Evolutionary conservation across 495 filamentous ascomycete species (phyloP).

Genomic region (Parachaetomium inaequale): DNA sequence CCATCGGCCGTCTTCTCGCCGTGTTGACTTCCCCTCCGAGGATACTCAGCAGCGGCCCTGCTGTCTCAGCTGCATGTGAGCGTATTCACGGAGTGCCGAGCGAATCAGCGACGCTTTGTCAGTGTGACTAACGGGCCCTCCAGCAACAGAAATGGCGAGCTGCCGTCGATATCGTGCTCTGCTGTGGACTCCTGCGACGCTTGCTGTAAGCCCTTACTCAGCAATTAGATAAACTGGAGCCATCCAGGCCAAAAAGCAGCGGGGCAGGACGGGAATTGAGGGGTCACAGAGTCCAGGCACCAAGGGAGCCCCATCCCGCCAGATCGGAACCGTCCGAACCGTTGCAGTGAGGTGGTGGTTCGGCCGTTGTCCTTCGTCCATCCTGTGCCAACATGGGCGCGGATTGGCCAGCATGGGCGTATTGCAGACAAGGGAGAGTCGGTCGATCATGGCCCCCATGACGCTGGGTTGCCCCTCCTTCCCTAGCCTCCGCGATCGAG

Average conservation of each 20-base stretch:
- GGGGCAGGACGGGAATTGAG: neutral
- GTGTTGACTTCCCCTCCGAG: neutral
- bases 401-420: neutral
- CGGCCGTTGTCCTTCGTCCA: too few species aligned
- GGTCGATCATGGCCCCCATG: neutral
- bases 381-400: neutral
- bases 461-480: neutral
- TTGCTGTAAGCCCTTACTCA: conserved; percentile 31
- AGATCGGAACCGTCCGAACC: neutral
- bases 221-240: conserved; percentile 12
- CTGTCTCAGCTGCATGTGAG: conserved; percentile 1
- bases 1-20: neutral
- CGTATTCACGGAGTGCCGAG: neutral
- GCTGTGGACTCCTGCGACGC: neutral
- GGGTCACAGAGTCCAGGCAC: neutral
- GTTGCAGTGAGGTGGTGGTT: neutral
- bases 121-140: conserved; percentile 13
- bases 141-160: conserved; percentile 12
- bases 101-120: conserved; percentile 14
- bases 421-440: neutral
- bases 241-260: neutral
- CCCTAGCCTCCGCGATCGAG: neutral
- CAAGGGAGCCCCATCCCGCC: neutral
- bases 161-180: neutral
- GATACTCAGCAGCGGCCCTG: neutral